Evolutionary conservation across 805 yeast species (phyloP).

Genomic region (Zygotorulaspora danielsina): DNA sequence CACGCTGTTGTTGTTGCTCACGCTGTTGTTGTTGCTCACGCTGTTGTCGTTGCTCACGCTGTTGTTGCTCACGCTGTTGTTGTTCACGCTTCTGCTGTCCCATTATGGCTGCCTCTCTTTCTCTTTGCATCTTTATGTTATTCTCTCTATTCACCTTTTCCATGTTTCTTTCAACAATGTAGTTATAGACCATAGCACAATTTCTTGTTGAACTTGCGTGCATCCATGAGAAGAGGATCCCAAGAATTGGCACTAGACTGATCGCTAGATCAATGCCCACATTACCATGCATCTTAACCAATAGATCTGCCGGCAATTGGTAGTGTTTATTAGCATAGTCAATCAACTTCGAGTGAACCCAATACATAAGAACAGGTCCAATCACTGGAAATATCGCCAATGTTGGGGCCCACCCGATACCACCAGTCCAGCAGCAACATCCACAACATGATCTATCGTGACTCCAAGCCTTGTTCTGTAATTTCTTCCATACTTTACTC

Average conservation of each 20-base stretch:
- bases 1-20: constrained; percentile 6
- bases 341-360: constrained; percentile 66
- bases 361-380: constrained; percentile 83
- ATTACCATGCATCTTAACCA: constrained; percentile 71
- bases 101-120: neutral
- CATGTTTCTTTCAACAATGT: constrained; percentile 24
- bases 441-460: constrained; percentile 84
- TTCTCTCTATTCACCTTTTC: constrained; percentile 14
- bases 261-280: constrained; percentile 69
- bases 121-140: constrained; percentile 7
- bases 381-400: constrained; percentile 68
- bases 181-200: constrained; percentile 69
- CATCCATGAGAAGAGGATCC: constrained; percentile 73
- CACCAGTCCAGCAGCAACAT: constrained; percentile 57
- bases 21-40: constrained; percentile 4
- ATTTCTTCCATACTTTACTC: constrained; percentile 60
- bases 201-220: constrained; percentile 85
- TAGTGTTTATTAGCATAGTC: constrained; percentile 52
- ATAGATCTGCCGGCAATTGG: constrained; percentile 52
- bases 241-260: constrained; percentile 75
- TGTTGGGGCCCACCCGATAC: constrained; percentile 74
- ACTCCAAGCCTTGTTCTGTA: constrained; percentile 79
- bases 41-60: neutral
- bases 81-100: neutral
- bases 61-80: constrained; percentile 1